Conservation (phyloP, 169 alveolate species). For the Plasmodium vivax region DNA sequence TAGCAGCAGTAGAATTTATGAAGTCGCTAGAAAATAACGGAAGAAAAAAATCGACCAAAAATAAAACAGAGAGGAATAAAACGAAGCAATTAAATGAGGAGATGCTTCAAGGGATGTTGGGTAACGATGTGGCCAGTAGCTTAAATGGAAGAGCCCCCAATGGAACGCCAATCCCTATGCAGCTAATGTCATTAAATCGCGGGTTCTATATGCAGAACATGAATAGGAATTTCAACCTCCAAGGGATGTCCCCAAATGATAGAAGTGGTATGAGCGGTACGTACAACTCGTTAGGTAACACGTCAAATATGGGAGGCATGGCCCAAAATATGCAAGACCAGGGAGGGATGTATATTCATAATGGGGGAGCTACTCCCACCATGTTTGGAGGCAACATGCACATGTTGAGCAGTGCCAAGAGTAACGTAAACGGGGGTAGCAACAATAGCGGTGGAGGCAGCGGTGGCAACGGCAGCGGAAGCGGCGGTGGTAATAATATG, state of each 20-base stretch:
- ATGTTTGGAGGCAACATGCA: slow-evolving; percentile 5
- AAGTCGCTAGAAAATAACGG: slow-evolving; percentile 84
- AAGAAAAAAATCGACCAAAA: slow-evolving; percentile 77
- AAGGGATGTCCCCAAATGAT: slow-evolving; percentile 19
- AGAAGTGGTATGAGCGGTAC: slow-evolving; percentile 18
- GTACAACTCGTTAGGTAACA: slow-evolving; percentile 5
- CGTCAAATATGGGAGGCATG: slow-evolving; percentile 8
- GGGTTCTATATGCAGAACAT: slow-evolving; percentile 50
- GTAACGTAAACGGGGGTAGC: not conserved
- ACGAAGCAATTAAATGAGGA: slow-evolving; percentile 64
- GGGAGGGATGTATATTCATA: slow-evolving; percentile 16
- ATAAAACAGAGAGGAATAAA: slow-evolving; percentile 66
- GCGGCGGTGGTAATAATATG: slow-evolving; percentile 8
- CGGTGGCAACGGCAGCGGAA: not conserved
- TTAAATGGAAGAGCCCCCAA: slow-evolving; percentile 31
- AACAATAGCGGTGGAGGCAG: not conserved
- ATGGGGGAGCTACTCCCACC: not conserved
- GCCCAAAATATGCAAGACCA: slow-evolving; percentile 27
- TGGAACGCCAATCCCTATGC: slow-evolving; percentile 52
- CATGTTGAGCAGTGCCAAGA: not conserved
- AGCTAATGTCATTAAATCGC: slow-evolving; percentile 47
- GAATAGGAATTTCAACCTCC: slow-evolving; percentile 41
- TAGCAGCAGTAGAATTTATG: slow-evolving; percentile 87
- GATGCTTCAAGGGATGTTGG: slow-evolving; percentile 3
- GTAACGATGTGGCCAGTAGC: slow-evolving; percentile 22